These are phyloP conservation scores for Ceratocystiopsis minuta DNA, from an alignment of 2,329 filamentous ascomycete genomes.

Conservation along the genomic window DNA sequence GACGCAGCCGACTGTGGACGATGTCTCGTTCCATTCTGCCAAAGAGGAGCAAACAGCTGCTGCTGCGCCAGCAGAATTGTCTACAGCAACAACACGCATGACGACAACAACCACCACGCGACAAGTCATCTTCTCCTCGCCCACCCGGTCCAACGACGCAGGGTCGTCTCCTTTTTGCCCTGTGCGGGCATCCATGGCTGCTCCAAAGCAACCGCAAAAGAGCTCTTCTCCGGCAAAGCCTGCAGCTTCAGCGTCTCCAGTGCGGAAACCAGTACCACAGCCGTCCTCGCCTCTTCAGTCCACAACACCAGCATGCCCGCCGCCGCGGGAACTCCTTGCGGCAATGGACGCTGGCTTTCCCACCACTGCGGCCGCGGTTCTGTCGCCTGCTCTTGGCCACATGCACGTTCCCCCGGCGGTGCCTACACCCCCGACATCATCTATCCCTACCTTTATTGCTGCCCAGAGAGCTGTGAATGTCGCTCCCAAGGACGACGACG, in stretches of 20 bases:
- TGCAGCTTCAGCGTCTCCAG: not conserved
- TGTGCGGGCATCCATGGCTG: conserved; percentile 1
- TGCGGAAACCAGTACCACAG: not conserved
- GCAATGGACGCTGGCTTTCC: too few relatives aligned
- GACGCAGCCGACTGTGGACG: conserved; percentile 17
- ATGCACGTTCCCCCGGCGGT: conserved; percentile 1
- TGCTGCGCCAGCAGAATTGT: too few relatives aligned
- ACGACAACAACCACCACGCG: too few relatives aligned
- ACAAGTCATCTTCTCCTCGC: too few relatives aligned
- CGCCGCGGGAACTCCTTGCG: conserved; percentile 5
- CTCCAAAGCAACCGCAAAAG: not conserved
- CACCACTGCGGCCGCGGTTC: not conserved
- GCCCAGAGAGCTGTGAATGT: not conserved
- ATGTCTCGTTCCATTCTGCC: conserved; percentile 21
- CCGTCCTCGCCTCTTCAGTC: conserved; percentile 8
- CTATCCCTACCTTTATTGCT: conserved; percentile 1
- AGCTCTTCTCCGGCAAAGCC: conserved; percentile 5
- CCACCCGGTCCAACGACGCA: too few relatives aligned
- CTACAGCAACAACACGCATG: too few relatives aligned
- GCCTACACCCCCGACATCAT: conserved; percentile 3
- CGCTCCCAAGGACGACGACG: too few relatives aligned
- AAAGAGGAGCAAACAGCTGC: conserved; percentile 25
- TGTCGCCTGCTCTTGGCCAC: not conserved
- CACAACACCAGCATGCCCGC: conserved; percentile 8
- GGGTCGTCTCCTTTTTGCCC: conserved; percentile 1